Percentiles rank a stretch among this genome's conserved stretches.
Conservation (phyloP, 768 basidiomycete genomes). For the Collybia mongolica region DNA sequence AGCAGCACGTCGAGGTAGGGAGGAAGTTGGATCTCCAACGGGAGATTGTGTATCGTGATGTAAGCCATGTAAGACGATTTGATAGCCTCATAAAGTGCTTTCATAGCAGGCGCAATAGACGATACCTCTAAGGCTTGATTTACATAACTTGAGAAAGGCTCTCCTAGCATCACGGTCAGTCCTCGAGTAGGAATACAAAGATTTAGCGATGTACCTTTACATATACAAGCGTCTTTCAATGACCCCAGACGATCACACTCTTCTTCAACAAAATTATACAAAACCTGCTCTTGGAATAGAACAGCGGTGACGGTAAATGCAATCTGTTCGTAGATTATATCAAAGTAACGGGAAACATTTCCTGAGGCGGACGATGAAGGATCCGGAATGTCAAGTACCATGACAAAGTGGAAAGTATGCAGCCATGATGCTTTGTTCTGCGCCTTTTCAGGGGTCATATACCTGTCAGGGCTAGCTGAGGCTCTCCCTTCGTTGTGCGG, state of each 20-base stretch:
- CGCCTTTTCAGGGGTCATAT: conserved; percentile 33
- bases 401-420: conserved; percentile 80
- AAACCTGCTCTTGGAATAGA: conserved; percentile 86
- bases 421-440: conserved; percentile 48
- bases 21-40: conserved; percentile 85
- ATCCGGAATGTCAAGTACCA: conserved; percentile 88
- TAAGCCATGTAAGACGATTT: conserved; percentile 76
- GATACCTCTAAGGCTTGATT: conserved; percentile 60
- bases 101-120: conserved; percentile 79
- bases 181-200: conserved; percentile 7
- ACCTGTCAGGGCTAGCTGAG: conserved; percentile 25
- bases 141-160: conserved; percentile 56
- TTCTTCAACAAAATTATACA: conserved; percentile 80
- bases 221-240: conserved; percentile 68
- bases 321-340: conserved; percentile 86
- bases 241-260: conserved; percentile 73
- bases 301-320: conserved; percentile 91
- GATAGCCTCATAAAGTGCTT: conserved; percentile 74
- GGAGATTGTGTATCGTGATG: conserved; percentile 74
- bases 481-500: conserved; percentile 28
- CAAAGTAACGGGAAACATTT: conserved; percentile 76
- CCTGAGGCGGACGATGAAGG: conserved; percentile 82
- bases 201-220: conserved; percentile 46
- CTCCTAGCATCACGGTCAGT: conserved; percentile 37
- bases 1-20: conserved; percentile 74